A percentile compares a stretch with the other conserved stretches of the same genome.
phyloP scores from a whole-genome alignment of 352 stramenopile genomes.

The Phytophthora pseudosyringae region DNA sequence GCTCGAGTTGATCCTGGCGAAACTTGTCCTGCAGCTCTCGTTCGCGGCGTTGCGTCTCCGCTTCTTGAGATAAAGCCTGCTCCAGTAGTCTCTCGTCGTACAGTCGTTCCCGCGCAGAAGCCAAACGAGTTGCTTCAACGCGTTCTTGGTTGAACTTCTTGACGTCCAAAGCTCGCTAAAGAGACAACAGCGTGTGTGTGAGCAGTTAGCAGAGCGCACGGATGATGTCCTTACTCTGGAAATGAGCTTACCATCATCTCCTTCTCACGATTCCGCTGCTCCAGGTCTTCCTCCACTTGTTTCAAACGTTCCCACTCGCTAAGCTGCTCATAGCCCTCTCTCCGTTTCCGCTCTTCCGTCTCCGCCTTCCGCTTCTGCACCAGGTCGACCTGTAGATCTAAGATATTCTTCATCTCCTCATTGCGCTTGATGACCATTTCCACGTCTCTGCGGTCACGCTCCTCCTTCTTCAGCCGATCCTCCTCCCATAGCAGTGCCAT shows the following conservation, averaged over 20 bases:
- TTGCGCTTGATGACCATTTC: slow-evolving; percentile 58
- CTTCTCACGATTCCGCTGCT: slow-evolving; percentile 54
- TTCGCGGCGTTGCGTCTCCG: slow-evolving; percentile 62
- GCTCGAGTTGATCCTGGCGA: slow-evolving; percentile 75
- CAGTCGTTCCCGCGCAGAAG: slow-evolving; percentile 61
- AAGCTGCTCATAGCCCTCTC: slow-evolving; percentile 61
- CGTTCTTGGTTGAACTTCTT: slow-evolving; percentile 80
- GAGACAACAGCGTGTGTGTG: background rate
- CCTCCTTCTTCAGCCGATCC: slow-evolving; percentile 79
- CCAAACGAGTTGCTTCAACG: slow-evolving; percentile 49
- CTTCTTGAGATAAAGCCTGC: slow-evolving; percentile 64
- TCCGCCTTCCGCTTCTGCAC: slow-evolving; percentile 55
- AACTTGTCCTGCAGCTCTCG: slow-evolving; percentile 69
- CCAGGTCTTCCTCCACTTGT: slow-evolving; percentile 68
- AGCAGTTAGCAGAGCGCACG: background rate
- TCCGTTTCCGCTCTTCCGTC: slow-evolving; percentile 44
- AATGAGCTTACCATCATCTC: slow-evolving; percentile 51
- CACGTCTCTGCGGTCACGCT: slow-evolving; percentile 60
- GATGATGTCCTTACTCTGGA: background rate
- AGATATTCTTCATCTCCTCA: slow-evolving; percentile 74
- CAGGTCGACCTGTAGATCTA: slow-evolving; percentile 79
- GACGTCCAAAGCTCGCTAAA: slow-evolving; percentile 67
- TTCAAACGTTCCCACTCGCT: slow-evolving; percentile 67
- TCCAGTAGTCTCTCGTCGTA: slow-evolving; percentile 71
- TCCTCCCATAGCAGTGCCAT: slow-evolving; percentile 81